Base-by-base conservation (phyloP, 1,139 yeast genomes). In the Hanseniaspora sp. region DNA sequence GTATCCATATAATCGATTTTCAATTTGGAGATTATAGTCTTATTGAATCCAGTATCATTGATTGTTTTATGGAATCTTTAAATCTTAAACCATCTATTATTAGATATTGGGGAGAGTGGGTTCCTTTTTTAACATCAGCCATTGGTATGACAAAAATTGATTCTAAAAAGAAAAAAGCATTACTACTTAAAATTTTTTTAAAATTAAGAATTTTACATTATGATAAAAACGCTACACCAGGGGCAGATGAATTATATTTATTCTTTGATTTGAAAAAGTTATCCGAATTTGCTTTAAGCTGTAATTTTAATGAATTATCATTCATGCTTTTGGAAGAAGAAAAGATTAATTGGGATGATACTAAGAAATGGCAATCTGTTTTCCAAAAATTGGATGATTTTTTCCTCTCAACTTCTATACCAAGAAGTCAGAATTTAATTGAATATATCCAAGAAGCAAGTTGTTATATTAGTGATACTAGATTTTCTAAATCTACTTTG, bases 291-390 rank as follows among this genome's bases (percentile, higher is more conserved):
- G 37, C 45, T 39, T 12, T 45, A 17, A 35, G 12, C 7, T 13
- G 37, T 3, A 15, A 17, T 3, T 15, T 31, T 11, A 15, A 38
- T 39, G 35, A 51, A 45, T 29, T 39, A 9, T 45, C 54, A 5
- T 44, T 44, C 8, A 44, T 51, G 54, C 23, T 51, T 13, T 42
- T 42, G 17, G 54, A 51, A 33, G 54, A 51, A 35, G 40, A 44
- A 13, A 31, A 23, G 33, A 4, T 3, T n/a, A 18, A 9, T 33
- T 33, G 33, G 23, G 29, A 12, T 28, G 35, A 48, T 23, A 31
- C 7, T 5, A 23, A 9, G 7, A 7, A 2, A 17, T 48, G 45
- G 48, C 17, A 29, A 12, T 9, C 23, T 7, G 34, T 51, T 1
- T 34, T 44, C 8, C 28, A 12, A 31, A 34, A 28, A 3, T 15